Evolutionary conservation across 2,329 filamentous ascomycete species (phyloP).

Genomic region (Fusarium buxicola): DNA sequence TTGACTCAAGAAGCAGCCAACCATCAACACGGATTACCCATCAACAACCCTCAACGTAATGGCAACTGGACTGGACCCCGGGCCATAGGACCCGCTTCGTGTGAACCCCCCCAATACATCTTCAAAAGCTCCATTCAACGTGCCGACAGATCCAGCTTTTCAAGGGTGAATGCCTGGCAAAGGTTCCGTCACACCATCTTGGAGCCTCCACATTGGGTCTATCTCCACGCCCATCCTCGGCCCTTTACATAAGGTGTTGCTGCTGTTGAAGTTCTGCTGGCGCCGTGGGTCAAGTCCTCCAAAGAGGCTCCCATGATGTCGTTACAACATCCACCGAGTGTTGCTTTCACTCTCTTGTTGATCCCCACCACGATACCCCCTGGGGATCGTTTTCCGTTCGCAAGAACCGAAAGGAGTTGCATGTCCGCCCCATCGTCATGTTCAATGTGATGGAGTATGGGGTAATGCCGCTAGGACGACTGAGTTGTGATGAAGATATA

Average conservation of each 20-base stretch:
- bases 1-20: conserved; percentile 20
- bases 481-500: conserved; percentile 24
- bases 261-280: conserved; percentile 32
- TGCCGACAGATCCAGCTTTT: conserved; percentile 39
- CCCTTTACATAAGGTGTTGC: conserved; percentile 20
- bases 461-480: conserved; percentile 14
- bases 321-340: conserved; percentile 5
- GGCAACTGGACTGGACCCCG: conserved; percentile 24
- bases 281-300: conserved; percentile 28
- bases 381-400: conserved; percentile 12
- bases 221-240: conserved; percentile 20
- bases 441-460: conserved; percentile 25
- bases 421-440: conserved; percentile 24
- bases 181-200: conserved; percentile 27
- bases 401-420: conserved; percentile 15
- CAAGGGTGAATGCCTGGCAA: conserved; percentile 13
- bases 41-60: conserved; percentile 15
- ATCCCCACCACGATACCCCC: conserved; percentile 14
- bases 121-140: conserved; percentile 22
- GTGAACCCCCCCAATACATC: conserved; percentile 8
- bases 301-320: conserved; percentile 11
- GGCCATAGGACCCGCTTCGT: conserved; percentile 26
- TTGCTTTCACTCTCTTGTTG: conserved; percentile 20
- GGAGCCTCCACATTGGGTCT: conserved; percentile 26
- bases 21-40: conserved; percentile 28